Evolutionary conservation across 768 basidiomycete genomes (phyloP), one percentile per base, ranked within the genome.

Genomic region (Lactifluus hygrophoroides): DNA sequence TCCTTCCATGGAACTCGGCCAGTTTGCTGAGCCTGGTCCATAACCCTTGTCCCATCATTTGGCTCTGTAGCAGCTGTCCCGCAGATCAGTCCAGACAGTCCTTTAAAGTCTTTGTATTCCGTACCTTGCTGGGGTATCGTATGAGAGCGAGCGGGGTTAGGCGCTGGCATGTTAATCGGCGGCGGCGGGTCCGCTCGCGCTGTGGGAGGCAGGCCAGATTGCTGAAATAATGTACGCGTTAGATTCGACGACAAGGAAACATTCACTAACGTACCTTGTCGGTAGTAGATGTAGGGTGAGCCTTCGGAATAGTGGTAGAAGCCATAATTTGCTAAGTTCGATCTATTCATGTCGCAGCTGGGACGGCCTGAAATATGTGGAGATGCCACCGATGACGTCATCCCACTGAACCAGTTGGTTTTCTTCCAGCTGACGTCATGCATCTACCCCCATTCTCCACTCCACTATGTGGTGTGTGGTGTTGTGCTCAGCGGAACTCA

Each of bases 1-100:
- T 84, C 81, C 67, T 82, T 84, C 72, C 83, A 84, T 14, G 82
- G 74, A 30, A 78, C 74, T 51, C 73, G 69, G 32, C 55, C 69
- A 50, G 58, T 23, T 23, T 44, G 34, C 47, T 69, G 64, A 21
- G 68, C 67, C 52, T 63, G 34, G 21, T 62, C 67, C 21, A 64
- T 65, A 3, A 74, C 69, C 37, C 70, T 67, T 1, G 55, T 46
- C 19, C 74, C 74, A 52, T 73, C 72, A n/a, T 66, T 73, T 11
- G 75, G 72, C 35, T 66, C 63, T 0, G 71, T 67, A 2, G 74
- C 72, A 14, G 35, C 38, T 50, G n/a, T 46, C 19, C 34, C 32
- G 2, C 25, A 5, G n/a, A 37, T 38, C 21, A 53, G 49, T 27
- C 8, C 16, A 43, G 16, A n/a, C 23, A 23, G 17, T 14, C 7